Evolutionary conservation across 139 green algal genomes (phyloP), one percentile per base, ranked within the genome.

Genomic region (Auxenochlorella protothecoides): DNA sequence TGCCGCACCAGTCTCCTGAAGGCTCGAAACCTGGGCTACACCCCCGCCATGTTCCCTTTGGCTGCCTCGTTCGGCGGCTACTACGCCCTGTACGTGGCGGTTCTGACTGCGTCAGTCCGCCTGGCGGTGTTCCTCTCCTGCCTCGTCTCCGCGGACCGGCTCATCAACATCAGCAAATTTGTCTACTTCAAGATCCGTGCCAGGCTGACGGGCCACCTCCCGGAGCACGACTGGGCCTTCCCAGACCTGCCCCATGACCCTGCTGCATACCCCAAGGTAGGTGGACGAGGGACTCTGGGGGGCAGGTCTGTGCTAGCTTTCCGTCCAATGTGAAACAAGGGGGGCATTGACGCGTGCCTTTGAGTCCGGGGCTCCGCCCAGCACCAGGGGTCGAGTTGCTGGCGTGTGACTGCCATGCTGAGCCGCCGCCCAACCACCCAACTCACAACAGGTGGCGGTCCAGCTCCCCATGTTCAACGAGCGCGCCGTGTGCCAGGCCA

Each of bases 391-490:
- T 11, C 9, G 11, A 62, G 9, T 62, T 11, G 57, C 9, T 62
- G 57, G 57, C 57, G 57, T 11, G 9, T 62, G 57, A 2, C 57
- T 62, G 57, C 6, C 11, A 15, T 53, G 59, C 57, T 66, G 12
- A 69, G 10, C 66, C 66, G 53, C 64, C 5, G 27, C 14, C n/a
- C 55, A 5, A 1, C 53, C 12, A 51, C 68, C 53, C 16, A 53
- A n/a, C 9, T 6, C 53, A n/a, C 53, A 3, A 5, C 89, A 85
- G 78, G 92, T 98, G n/a, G 88, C 92, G 7, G 83, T 98, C 16
- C 92, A 97, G 85, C 87, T 97, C 60, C 91, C 92, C 16, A 97
- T 97, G 92, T 97, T 96, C 82, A 97, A 97, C 73, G 91, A 97
- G 76, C 74, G 82, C 11, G 81, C 81, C 9, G 84, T 91, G 52